Conservation (phyloP, 805 yeast genomes). For the Starmerella riodocensis region DNA sequence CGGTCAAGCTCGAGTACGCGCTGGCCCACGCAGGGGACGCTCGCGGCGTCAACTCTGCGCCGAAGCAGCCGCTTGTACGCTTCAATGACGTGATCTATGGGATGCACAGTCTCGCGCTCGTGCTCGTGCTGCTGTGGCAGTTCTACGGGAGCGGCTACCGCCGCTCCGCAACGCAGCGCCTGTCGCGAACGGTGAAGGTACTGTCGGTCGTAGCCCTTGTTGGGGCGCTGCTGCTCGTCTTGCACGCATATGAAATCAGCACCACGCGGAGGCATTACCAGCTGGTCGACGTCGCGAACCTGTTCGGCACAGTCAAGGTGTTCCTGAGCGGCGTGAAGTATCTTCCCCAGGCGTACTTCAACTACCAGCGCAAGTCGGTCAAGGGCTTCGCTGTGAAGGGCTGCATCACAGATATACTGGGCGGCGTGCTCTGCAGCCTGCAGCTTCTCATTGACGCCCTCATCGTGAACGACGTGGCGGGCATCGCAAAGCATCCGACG, state of each 20-base stretch:
- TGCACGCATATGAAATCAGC: conserved; percentile 23
- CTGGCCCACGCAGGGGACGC: conserved; percentile 21
- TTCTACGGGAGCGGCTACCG: conserved; percentile 28
- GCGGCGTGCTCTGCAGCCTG: conserved; percentile 30
- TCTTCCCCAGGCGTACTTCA: conserved; percentile 37
- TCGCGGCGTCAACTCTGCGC: conserved; percentile 12
- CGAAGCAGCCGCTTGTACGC: conserved; percentile 31
- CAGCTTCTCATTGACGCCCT: conserved; percentile 34
- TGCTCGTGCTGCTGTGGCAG: conserved; percentile 30
- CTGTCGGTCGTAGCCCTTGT: conserved; percentile 17
- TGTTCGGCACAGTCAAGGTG: conserved; percentile 36
- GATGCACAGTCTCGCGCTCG: conserved; percentile 33
- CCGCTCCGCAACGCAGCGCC: conserved; percentile 24
- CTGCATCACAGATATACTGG: conserved; percentile 32
- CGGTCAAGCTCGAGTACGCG: conserved; percentile 29
- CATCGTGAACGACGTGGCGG: conserved; percentile 25
- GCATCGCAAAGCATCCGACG: conserved; percentile 32
- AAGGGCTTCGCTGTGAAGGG: conserved; percentile 35
- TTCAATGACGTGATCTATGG: conserved; percentile 35
- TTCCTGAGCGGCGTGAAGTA: conserved; percentile 35
- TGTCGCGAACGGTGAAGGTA: conserved; percentile 22
- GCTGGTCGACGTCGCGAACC: conserved; percentile 31
- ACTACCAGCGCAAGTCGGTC: conserved; percentile 33
- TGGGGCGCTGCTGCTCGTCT: conserved; percentile 17
- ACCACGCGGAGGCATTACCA: conserved; percentile 21